Conservation (phyloP, 495 filamentous ascomycete genomes). For the Astrothelium macrocarpum region DNA sequence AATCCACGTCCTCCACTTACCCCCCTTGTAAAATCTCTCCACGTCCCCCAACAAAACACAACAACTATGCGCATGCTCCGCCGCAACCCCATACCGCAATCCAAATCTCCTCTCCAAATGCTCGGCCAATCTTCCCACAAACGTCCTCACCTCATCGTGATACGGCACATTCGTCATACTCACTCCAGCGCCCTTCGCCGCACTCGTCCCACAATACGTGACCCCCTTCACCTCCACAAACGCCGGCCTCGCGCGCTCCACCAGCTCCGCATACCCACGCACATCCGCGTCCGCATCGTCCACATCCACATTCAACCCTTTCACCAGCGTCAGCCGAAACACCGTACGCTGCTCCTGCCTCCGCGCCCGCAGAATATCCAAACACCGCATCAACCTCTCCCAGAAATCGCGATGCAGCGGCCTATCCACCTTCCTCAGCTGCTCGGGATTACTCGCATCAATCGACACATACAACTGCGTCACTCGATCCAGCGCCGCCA, state of each 20-base stretch:
- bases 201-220: slow-evolving; percentile 87
- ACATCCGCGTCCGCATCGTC: slow-evolving; percentile 79
- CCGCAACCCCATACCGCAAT: slow-evolving; percentile 77
- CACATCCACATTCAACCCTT: slow-evolving; percentile 92
- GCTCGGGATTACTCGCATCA: slow-evolving; percentile 86
- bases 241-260: slow-evolving; percentile 72
- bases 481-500: slow-evolving; percentile 67
- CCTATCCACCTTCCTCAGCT: slow-evolving; percentile 74
- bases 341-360: slow-evolving; percentile 80
- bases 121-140: slow-evolving; percentile 61
- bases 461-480: slow-evolving; percentile 95
- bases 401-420: slow-evolving; percentile 94
- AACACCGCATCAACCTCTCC: slow-evolving; percentile 83
- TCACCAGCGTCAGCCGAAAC: slow-evolving; percentile 89
- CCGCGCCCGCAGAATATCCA: slow-evolving; percentile 79
- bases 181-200: slow-evolving; percentile 67
- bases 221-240: slow-evolving; percentile 96
- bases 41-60: slow-evolving; percentile 73
- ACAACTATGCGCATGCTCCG: slow-evolving; percentile 91
- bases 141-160: slow-evolving; percentile 74
- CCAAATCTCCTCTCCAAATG: slow-evolving; percentile 59
- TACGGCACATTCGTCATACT: slow-evolving; percentile 96
- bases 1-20: slow-evolving; percentile 85
- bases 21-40: slow-evolving; percentile 56
- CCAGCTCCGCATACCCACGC: slow-evolving; percentile 85